Evolutionary conservation across 495 filamentous ascomycete genomes (phyloP), one percentile per base, ranked within the genome.

Genomic region (Tuber umbilicatum): DNA sequence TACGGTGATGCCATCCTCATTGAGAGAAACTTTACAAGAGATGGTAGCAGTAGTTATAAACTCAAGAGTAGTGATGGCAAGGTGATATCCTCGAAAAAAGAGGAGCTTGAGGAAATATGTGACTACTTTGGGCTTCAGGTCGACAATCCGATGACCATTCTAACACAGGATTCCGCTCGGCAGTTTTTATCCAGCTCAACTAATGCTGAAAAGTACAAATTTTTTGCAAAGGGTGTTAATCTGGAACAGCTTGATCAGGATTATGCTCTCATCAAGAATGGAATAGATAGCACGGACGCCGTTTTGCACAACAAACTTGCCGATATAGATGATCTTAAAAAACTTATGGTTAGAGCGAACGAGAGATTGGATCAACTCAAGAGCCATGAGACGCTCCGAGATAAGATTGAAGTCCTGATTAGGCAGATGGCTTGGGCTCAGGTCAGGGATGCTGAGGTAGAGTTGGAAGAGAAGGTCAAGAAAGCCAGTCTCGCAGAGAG

Each of bases 141-240:
- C 47, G 95, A 97, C 82, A 99, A 99, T 75, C 95, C 95, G 0
- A 91, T 99, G 85, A 99, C 96, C 76, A 91, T 97, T n/a, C 88
- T 99, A 40, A 97, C 94, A 2, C 95, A 99, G 83, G 95, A 99
- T 81, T 91, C 92, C 83, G 95, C 95, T 43, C 91, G 94, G 23
- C 91, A 97, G 74, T 99, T 99, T 81, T 87, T 99, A 14, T 97
- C 93, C 82, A 86, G 89, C 37, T 95, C 96, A 35, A 91, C 87
- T 35, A 88, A 93, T 6, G 84, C 86, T 6, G 89, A 94, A 70
- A 99, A 98, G 82, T 99, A 98, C 86, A 94, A 93, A 78, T 97
- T 97, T 78, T 99, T 98, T 81, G 89, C 97, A 72, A 93, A 97
- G 82, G 95, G 95, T 37, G 95, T 97, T 7, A 94, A 98, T 81